Evolutionary conservation across 176 grass and related monocot genomes (phyloP), one percentile per base, ranked within the genome.

Genomic region (Oryza rufipogon): DNA sequence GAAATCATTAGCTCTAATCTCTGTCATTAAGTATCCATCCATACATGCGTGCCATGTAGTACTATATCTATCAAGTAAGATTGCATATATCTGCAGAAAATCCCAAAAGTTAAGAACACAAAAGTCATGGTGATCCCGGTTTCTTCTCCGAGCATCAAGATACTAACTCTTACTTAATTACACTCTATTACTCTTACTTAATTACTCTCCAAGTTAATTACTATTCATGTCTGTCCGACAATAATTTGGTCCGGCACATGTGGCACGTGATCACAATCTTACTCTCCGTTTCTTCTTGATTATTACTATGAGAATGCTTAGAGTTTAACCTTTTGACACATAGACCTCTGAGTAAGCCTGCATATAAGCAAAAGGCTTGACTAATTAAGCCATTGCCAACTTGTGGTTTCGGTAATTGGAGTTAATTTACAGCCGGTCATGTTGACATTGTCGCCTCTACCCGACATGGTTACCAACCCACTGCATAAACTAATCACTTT

Each of bases 301-400:
- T 7, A 41, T 8, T 61, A 17, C 7, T 2, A 39, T 22, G 30
- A 32, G 30, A 32, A 32, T 32, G 74, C 30, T 33, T 52, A 58
- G 25, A 34, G 73, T 34, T 75, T 75, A 75, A 34, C 28, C 73
- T 56, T 52, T 56, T 58, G 28, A 75, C 48, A 75, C 48, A 14
- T 17, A 51, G 48, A 51, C 48, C 45, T 47, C 52, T 2, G 17
- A 58, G 42, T 44, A 44, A 44, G 52, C 52, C 6, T 58, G 15
- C 17, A 58, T 52, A 52, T 52, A 20, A 2, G 52, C 6, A 58
- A 58, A 58, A 19, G 52, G 1, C 52, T 16, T 3, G 45, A 17
- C 7, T 51, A 73, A 44, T 16, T 65, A 65, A 10, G 64, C 6
- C 56, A 64, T 4, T 46, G 26, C 5, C 58, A 63, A 11, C 46